Conservation (phyloP, 2,329 filamentous ascomycete species). For the Colletotrichum australisinense region DNA sequence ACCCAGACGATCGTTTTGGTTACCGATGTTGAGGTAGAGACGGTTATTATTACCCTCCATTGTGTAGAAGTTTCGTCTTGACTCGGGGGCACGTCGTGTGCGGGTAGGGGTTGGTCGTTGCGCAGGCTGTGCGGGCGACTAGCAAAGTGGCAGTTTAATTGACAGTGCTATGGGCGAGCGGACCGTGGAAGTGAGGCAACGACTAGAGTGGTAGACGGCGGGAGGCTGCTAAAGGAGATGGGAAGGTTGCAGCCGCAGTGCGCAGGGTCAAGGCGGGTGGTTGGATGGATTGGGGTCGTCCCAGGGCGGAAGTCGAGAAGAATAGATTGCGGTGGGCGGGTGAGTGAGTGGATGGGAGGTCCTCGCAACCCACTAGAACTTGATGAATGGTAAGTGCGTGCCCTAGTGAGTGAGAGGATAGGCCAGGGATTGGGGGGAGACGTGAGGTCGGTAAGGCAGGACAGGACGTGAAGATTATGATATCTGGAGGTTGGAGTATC, state of each 20-base stretch:
- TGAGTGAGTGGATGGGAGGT: conserved; percentile 19
- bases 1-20: conserved; percentile 72
- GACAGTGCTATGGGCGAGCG: conserved; percentile 12
- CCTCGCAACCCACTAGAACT: conserved; percentile 26
- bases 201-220: conserved; percentile 19
- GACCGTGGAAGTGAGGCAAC: conserved; percentile 5
- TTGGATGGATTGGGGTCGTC: conserved; percentile 29
- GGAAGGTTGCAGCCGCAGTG: conserved; percentile 29
- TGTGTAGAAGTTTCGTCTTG: conserved; percentile 40
- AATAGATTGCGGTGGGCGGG: conserved; percentile 34
- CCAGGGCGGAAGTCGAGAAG: conserved; percentile 23
- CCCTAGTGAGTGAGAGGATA: conserved; percentile 9
- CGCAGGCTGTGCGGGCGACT: conserved; percentile 23
- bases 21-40: conserved; percentile 75
- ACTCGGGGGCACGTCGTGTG: conserved; percentile 20
- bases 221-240: conserved; percentile 18
- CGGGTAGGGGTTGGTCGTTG: conserved; percentile 7
- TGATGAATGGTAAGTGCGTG: conserved; percentile 20
- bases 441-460: background rate
- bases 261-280: conserved; percentile 33
- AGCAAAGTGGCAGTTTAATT: conserved; percentile 29
- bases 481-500: background rate
- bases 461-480: background rate
- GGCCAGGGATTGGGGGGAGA: background rate
- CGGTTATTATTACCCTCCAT: conserved; percentile 71